A percentile compares a stretch with the other conserved stretches of the same genome.
phyloP scores from a whole-genome alignment of 257 asterid genomes.

The Mentha longifolia region DNA sequence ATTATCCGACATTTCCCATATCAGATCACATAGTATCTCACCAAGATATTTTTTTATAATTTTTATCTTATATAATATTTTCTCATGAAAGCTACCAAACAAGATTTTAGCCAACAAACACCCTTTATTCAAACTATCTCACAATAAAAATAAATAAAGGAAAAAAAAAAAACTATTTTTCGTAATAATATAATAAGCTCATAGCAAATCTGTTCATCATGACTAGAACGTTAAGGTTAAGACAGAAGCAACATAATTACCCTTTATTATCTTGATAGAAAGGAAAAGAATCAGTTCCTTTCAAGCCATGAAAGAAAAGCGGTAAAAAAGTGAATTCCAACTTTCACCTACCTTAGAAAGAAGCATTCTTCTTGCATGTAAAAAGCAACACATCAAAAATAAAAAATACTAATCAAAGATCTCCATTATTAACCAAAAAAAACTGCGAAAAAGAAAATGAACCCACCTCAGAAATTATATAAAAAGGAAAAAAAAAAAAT shows the following conservation, averaged over 20 bases:
- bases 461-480: background rate
- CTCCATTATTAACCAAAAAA: slow-evolving; percentile 17
- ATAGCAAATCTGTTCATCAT: too few relatives aligned
- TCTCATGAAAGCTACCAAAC: too few relatives aligned
- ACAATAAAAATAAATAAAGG: too few relatives aligned
- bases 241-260: background rate
- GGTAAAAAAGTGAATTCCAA: background rate
- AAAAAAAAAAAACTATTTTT: too few relatives aligned
- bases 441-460: background rate
- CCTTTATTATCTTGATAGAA: background rate
- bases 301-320: background rate
- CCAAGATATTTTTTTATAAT: too few relatives aligned
- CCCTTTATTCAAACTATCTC: too few relatives aligned
- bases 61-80: too few relatives aligned
- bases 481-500: background rate
- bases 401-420: background rate
- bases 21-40: too few relatives aligned
- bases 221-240: background rate
- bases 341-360: background rate
- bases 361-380: slow-evolving; percentile 10
- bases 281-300: slow-evolving; percentile 25
- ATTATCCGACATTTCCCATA: too few relatives aligned
- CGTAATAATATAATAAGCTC: too few relatives aligned
- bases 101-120: too few relatives aligned
- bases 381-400: background rate